Conservation (phyloP, 208 protist genomes). For the Acanthamoeba lugdunensis region DNA sequence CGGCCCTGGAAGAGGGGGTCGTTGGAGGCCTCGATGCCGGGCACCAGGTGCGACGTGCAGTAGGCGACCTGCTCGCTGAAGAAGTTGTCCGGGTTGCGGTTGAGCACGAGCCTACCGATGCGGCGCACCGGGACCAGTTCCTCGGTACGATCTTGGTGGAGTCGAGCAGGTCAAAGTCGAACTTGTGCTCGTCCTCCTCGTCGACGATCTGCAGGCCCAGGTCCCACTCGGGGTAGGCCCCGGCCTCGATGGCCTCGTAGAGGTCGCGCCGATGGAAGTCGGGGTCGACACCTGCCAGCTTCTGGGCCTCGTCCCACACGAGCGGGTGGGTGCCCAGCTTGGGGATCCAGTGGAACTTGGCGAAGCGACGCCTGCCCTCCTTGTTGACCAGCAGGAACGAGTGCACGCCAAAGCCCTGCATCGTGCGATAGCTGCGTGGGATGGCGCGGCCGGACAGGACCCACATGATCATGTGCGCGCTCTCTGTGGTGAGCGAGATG, state of each 20-base stretch:
- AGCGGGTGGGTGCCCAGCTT: constrained; percentile 86
- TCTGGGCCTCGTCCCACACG: constrained; percentile 85
- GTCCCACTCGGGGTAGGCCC: constrained; percentile 85
- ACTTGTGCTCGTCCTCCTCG: constrained; percentile 83
- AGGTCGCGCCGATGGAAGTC: constrained; percentile 87
- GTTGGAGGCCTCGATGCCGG: constrained; percentile 87
- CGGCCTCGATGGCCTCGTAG: constrained; percentile 85
- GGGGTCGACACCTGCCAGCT: constrained; percentile 82
- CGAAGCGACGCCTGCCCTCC: constrained; percentile 82
- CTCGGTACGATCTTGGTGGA: constrained; percentile 89
- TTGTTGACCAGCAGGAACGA: constrained; percentile 88
- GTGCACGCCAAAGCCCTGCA: constrained; percentile 84
- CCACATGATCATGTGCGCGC: constrained; percentile 85
- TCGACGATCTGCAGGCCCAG: constrained; percentile 88
- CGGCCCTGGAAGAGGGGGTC: constrained; percentile 89
- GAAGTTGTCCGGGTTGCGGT: constrained; percentile 90
- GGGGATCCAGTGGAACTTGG: constrained; percentile 89
- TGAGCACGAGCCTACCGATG: constrained; percentile 88
- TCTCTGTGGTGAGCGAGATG: constrained; percentile 84
- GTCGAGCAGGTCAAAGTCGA: constrained; percentile 87
- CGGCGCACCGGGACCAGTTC: constrained; percentile 86
- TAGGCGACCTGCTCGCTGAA: constrained; percentile 90
- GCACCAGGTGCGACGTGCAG: constrained; percentile 86
- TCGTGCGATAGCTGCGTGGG: constrained; percentile 82
- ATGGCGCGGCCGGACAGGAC: constrained; percentile 86